Evolutionary conservation across 2,329 filamentous ascomycete species (phyloP).

Genomic region (Beauveria sp.): DNA sequence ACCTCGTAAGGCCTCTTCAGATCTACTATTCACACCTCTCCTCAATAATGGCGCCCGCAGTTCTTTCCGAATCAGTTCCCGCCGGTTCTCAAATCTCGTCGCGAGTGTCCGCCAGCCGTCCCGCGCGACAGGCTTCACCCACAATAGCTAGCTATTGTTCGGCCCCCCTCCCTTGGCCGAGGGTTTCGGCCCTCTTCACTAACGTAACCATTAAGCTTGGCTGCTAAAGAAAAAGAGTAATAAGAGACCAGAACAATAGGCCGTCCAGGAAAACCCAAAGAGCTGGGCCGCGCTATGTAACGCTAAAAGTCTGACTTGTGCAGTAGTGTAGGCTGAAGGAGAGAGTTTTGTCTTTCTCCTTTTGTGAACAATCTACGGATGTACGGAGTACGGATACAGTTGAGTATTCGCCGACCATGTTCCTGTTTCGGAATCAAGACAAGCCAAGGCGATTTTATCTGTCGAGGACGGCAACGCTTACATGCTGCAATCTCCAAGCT

Average conservation of each 20-base stretch:
- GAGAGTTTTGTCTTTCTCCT: neutral
- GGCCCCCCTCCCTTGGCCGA: neutral
- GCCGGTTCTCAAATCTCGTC: neutral
- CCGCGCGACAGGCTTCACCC: neutral
- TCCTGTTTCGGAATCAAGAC: too few species aligned
- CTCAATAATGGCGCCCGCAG: neutral
- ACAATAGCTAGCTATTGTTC: neutral
- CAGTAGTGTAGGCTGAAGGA: neutral
- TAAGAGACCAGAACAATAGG: too few species aligned
- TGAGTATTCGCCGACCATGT: too few species aligned
- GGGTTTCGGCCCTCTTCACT: neutral
- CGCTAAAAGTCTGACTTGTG: neutral
- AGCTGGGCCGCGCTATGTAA: constrained; percentile 4
- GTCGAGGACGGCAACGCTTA: too few species aligned
- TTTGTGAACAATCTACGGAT: neutral
- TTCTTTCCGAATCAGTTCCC: neutral
- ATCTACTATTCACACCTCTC: too few species aligned
- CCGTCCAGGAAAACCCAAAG: neutral
- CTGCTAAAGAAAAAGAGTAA: constrained; percentile 11
- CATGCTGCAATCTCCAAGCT: too few species aligned
- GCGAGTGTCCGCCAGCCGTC: neutral
- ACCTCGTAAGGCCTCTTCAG: neutral
- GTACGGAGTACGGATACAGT: too few species aligned
- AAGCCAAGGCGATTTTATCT: too few species aligned
- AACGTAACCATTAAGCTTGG: neutral